Percentiles rank a stretch among this genome's conserved stretches.
Evolutionary conservation across 305 asterid species (phyloP).

Genomic region (Fraxinus greggii): DNA sequence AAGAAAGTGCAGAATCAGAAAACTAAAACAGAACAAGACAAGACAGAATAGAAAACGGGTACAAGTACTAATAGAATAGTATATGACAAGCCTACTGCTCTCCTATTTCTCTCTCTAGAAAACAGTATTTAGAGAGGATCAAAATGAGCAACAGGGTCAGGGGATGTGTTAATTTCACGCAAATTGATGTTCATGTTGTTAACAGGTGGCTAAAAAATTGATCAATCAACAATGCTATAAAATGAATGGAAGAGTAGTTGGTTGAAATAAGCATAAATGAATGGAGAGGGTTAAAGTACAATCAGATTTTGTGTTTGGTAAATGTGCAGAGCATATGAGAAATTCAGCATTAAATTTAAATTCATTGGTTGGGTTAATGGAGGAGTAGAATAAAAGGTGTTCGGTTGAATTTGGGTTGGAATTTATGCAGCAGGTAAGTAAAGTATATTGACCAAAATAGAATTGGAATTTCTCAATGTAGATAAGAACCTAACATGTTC

Average conservation of each 20-base stretch:
- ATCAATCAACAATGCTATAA: slow-evolving; percentile 30
- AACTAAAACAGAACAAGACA: neutral
- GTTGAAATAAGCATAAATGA: slow-evolving; percentile 27
- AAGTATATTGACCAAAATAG: slow-evolving; percentile 13
- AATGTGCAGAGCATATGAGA: slow-evolving; percentile 12
- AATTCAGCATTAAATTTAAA: slow-evolving; percentile 25
- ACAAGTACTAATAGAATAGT: neutral
- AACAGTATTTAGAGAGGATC: slow-evolving; percentile 24
- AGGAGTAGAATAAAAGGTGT: slow-evolving; percentile 30
- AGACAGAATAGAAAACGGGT: slow-evolving; percentile 14
- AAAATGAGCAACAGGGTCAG: slow-evolving; percentile 14
- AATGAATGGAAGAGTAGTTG: slow-evolving; percentile 41
- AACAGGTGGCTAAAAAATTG: slow-evolving; percentile 30
- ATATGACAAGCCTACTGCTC: neutral
- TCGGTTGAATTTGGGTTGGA: slow-evolving; percentile 48
- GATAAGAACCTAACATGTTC: slow-evolving; percentile 21
- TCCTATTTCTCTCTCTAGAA: neutral
- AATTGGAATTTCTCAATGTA: neutral
- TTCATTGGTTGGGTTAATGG: slow-evolving; percentile 25
- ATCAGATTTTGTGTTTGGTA: slow-evolving; percentile 14
- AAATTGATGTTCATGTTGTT: neutral
- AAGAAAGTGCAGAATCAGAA: neutral
- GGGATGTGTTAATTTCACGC: neutral
- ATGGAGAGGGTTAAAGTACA: neutral
- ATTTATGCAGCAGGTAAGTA: slow-evolving; percentile 25